Evolutionary conservation across 768 basidiomycete species (phyloP), one percentile per base, ranked within the genome.

Genomic region (Hygrophoropsis aurantiaca): DNA sequence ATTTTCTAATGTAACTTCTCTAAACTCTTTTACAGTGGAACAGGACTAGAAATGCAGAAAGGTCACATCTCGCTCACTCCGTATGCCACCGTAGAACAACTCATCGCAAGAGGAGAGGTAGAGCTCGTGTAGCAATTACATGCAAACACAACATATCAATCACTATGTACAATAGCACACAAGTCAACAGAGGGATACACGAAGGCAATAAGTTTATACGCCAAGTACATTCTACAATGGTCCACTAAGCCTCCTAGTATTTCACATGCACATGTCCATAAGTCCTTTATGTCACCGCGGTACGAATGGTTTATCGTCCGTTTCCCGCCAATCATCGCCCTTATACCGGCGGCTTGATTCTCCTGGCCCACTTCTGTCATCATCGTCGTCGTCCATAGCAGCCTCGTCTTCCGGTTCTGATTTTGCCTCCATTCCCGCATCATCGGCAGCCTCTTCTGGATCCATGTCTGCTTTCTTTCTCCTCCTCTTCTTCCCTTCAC

Each of bases 11-110:
- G 21, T 27, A 8, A 25, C 26, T 25, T 38, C 35, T 45, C 40
- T 20, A 32, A 49, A 24, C 16, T 43, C 18, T 25, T 18, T 13
- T 42, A 21, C 57, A 86, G 94, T 50, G 90, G 90, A 21, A 78
- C 82, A 26, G 68, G 77, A 25, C 64, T 92, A 46, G 81, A 87
- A 30, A 81, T 95, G 75, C 74, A 80, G 42, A 87, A 85, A 57
- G 90, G 86, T 8, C 85, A 90, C 50, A 90, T 94, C 46, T 87
- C 90, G 34, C 60, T 95, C 15, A 76, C 87, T 15, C 86, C 84
- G 18, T 97, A 89, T 64, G 72, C 75, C 20, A 76, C 86, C 16
- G 82, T 93, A 5, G 86, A 93, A 55, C 78, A 87, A 27, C 76
- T 91, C 11, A 72, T 93, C 35, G 69, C 73, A 30, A 71, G 84